Evolutionary conservation across 2,329 filamentous ascomycete genomes (phyloP), one percentile per base, ranked within the genome.

Genomic region (Fusarium sp.): DNA sequence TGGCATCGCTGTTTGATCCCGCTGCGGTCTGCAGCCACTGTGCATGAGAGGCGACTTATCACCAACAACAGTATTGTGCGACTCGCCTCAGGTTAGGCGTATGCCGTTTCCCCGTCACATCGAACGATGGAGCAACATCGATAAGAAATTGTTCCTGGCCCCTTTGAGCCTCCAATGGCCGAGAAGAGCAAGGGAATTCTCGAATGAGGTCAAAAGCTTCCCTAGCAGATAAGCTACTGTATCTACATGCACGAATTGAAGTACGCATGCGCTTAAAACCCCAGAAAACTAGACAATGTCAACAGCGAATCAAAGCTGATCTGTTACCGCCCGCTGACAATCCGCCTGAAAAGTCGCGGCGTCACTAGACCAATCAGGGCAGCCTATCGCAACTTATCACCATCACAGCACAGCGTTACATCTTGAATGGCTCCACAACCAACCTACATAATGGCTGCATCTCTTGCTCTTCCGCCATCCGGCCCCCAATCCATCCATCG

Each of bases 321-420:
- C 59, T 76, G 54, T 76, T 76, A 47, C 74, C 74, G 74, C 74
- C 74, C 71, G 68, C 29, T 60, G 30, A 52, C 46, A 62, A 61
- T 32, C 46, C 37, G 45, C 61, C 61, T 70, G 59, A 63, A 60
- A 58, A 57, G 46, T 67, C 70, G 65, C 64, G 42, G 70, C 58
- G 62, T 58, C 68, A 65, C 65, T 60, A 29, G 24, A 20, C 74
- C 59, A 76, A 76, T 76, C 60, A 76, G 47, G 58, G 32, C 16
- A 40, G 49, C 46, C 37, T 58, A 67, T 57, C 30, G 46, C 53
- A 61, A 57, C 54, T 60, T 66, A 70, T 72, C 64, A 70, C 49
- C 49, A 52, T 52, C 49, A 52, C 49, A 41, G 32, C 13, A 52
- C 54, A 63, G 34, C 58, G 61, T 63, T 68, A 64, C 67, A 73